These are phyloP conservation scores for Bipolaris cookei DNA, from an alignment of 2,329 filamentous ascomycete species.

Conservation along the genomic window DNA sequence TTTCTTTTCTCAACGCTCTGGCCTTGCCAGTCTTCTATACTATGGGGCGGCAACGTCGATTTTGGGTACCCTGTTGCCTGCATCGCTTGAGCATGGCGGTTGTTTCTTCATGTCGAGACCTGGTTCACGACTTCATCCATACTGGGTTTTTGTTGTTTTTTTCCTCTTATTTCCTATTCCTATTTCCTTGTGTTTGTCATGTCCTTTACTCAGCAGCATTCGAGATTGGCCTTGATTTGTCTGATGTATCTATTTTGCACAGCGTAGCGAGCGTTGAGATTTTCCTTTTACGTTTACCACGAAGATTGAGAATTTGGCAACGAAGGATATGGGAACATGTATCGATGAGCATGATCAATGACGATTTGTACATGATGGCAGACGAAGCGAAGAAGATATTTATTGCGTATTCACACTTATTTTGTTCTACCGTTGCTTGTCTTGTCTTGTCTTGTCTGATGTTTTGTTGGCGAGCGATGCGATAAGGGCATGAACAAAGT, in stretches of 20 bases:
- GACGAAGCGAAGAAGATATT: constrained; percentile 8
- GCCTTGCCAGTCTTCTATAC: constrained; percentile 34
- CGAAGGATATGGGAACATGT: constrained; percentile 23
- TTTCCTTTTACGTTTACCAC: constrained; percentile 37
- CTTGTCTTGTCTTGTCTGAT: not conserved
- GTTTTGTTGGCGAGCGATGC: constrained; percentile 2
- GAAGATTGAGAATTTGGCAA: constrained; percentile 19
- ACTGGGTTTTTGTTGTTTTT: constrained; percentile 15
- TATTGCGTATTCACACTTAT: constrained; percentile 6
- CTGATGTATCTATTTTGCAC: constrained; percentile 28
- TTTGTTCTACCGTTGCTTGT: not conserved
- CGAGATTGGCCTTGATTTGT: constrained; percentile 35
- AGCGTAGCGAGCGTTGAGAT: constrained; percentile 45
- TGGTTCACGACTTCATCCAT: constrained; percentile 20
- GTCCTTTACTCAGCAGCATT: constrained; percentile 18
- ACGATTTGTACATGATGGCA: constrained; percentile 26
- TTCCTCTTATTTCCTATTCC: constrained; percentile 23
- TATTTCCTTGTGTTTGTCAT: not conserved
- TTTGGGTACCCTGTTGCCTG: constrained; percentile 19
- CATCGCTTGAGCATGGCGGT: constrained; percentile 41
- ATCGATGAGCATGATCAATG: constrained; percentile 23
- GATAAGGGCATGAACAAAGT: constrained; percentile 5
- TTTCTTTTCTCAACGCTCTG: constrained; percentile 29
- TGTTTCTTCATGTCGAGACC: constrained; percentile 30
- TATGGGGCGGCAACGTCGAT: constrained; percentile 45